Evolutionary conservation across 2,329 filamentous ascomycete genomes (phyloP), one percentile per base, ranked within the genome.

Genomic region (Lachnellula suecica): DNA sequence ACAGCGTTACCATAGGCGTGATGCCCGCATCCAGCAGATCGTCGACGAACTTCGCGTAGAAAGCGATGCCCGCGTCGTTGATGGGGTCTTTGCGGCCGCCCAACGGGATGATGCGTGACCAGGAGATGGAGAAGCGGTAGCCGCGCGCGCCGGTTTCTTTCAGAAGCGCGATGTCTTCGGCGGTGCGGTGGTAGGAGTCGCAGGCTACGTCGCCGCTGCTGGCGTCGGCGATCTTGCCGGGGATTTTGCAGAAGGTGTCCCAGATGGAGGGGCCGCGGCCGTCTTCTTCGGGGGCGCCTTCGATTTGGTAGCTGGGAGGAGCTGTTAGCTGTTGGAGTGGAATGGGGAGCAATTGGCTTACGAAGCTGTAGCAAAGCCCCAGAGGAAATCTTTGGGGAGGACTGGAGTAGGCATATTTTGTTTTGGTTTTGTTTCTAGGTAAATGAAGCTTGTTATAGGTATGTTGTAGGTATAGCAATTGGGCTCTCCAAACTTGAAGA

Each of bases 41-140:
- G 67, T 94, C 87, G 40, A 91, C 84, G 57, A 95, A 86, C 64
- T 85, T 84, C 66, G 84, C 77, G 70, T 95, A 96, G 74, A 89
- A 87, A 61, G 87, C 81, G 37, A 96, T 72, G 23, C 90, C 91
- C 52, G 82, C 80, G 64, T 89, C 78, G 74, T 95, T 96, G 72
- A 95, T 68, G 20, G 89, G 87, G 69, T 95, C 90, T 56, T 88
- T 79, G 57, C 90, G 87, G 48, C 90, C 90, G 51, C 91, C 90
- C n/a, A 91, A 77, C 4, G 91, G 90, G 62, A 95, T 91, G 63
- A 95, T 86, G 56, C 91, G 86, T 22, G 88, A 85, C 88, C 87
- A 95, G 19, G 89, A 89, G 57, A 95, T 77, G 44, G 89, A 94
- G 73, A 95, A 95, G 45, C 90, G 88, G 73, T 95, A 95, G 34